A percentile compares a stretch with the other conserved stretches of the same genome.
Conservation (phyloP, 2,329 filamentous ascomycete genomes). For the Boeremia exigua region DNA sequence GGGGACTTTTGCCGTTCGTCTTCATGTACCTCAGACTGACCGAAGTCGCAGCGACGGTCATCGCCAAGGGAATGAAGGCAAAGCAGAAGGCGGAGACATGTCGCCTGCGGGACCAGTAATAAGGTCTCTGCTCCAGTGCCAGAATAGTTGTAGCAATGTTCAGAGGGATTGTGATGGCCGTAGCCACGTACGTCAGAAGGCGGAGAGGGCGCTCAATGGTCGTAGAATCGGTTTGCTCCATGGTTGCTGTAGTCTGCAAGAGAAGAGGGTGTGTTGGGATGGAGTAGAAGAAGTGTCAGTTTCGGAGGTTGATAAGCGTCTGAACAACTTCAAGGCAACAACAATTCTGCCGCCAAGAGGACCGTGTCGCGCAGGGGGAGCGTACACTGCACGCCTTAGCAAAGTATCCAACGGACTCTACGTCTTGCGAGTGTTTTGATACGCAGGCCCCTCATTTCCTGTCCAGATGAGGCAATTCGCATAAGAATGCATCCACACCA, state of each 20-base stretch:
- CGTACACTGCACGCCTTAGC: slow-evolving; percentile 6
- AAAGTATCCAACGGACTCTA: slow-evolving; percentile 2
- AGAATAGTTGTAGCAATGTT: slow-evolving; percentile 7
- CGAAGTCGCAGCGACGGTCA: slow-evolving; percentile 1
- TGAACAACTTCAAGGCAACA: slow-evolving; percentile 12
- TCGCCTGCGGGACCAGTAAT: neutral
- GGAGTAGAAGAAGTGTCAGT: neutral
- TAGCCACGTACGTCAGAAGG: slow-evolving; percentile 8
- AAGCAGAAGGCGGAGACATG: slow-evolving; percentile 9
- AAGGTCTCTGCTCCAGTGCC: neutral
- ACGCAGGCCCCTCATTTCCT: slow-evolving; percentile 1
- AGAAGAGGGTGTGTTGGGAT: neutral
- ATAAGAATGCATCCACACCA: neutral
- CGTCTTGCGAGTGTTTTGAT: slow-evolving; percentile 6
- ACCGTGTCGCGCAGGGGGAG: neutral
- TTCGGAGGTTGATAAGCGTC: slow-evolving; percentile 5
- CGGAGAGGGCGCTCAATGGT: slow-evolving; percentile 7
- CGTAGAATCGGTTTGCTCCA: neutral
- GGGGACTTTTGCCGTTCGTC: slow-evolving; percentile 9
- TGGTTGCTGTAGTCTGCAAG: neutral
- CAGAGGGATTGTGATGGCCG: slow-evolving; percentile 8
- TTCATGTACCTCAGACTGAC: slow-evolving; percentile 10
- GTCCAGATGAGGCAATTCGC: neutral
- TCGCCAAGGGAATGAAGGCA: slow-evolving; percentile 9
- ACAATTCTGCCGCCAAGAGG: slow-evolving; percentile 11